A percentile compares a stretch with the other conserved stretches of the same genome.
phyloP scores from a whole-genome alignment of 768 basidiomycete genomes.

The Hygrophoropsis aurantiaca region DNA sequence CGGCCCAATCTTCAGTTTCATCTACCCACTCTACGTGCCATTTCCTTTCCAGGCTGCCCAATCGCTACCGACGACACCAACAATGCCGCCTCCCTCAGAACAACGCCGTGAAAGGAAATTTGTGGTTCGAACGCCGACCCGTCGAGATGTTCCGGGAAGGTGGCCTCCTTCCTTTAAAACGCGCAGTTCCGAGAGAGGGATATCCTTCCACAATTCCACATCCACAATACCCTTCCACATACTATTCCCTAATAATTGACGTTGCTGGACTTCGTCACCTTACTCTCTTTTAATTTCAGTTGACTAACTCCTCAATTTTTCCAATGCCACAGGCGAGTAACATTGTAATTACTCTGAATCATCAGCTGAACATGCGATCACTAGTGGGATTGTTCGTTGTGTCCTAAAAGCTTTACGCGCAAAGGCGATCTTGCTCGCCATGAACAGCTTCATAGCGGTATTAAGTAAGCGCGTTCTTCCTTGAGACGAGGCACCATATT shows the following conservation, averaged over 20 bases:
- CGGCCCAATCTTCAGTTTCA: slow-evolving; percentile 10
- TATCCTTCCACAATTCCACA: neutral
- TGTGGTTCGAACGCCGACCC: slow-evolving; percentile 2
- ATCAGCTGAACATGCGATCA: neutral
- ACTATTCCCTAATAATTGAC: slow-evolving; percentile 25
- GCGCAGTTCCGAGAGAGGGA: neutral
- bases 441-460: slow-evolving; percentile 44
- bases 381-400: slow-evolving; percentile 43
- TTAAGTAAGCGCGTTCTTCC: slow-evolving; percentile 42
- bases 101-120: slow-evolving; percentile 10
- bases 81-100: slow-evolving; percentile 19
- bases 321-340: slow-evolving; percentile 1
- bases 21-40: neutral
- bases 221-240: slow-evolving; percentile 5
- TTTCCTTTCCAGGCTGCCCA: neutral
- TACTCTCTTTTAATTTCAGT: slow-evolving; percentile 16
- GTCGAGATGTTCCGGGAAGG: slow-evolving; percentile 8
- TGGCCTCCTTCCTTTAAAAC: slow-evolving; percentile 19
- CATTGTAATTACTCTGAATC: neutral
- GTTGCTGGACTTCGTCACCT: slow-evolving; percentile 48
- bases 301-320: neutral
- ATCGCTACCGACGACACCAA: slow-evolving; percentile 10
- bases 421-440: slow-evolving; percentile 66
- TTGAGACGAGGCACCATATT: neutral
- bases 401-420: slow-evolving; percentile 51